Base-by-base conservation (phyloP, 768 basidiomycete genomes). In the Rhodotorula kratochvilovae region DNA sequence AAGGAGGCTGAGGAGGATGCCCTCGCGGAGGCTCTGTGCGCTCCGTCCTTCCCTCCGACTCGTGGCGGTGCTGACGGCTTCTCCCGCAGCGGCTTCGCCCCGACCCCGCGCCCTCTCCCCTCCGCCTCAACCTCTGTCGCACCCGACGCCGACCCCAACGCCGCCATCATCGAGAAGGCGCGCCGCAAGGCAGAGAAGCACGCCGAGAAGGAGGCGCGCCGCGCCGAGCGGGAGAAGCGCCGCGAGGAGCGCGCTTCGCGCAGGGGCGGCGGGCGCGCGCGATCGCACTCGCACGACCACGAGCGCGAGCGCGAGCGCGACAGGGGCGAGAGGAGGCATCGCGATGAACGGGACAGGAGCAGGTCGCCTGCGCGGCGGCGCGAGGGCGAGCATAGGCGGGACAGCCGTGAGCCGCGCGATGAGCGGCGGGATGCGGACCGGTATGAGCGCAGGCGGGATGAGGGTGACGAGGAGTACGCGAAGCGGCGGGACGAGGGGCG, bases 1-100 rank as follows among this genome's bases (percentile, higher is more conserved):
- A 95, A 96, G 80, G 89, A 92, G 77, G 85, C 88, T 25, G 94
- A 97, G 79, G 90, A 89, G 33, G 92, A 96, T 67, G 93, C 92
- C 0, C 81, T 97, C 61, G 83, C 89, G 25, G 85, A 87, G 36
- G 92, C 90, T 54, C 81, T 97, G 89, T 89, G 73, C 57, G n/a
- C 31, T 46, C 31, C 19, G 31, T 1, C 16, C 7, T 5, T 19
- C 16, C 21, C n/a, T n/a, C 21, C 42, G 6, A 1, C 31, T 29
- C 61, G 27, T 19, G 53, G 8, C 39, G 6, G 13, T 12, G 17
- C 61, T 63, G 29, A 31, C 43, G 3, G 23, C 21, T 16, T 46
- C 27, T 19, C 8, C 45, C 17, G 19, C 77, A 91, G 90, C 64
- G 91, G 91, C 8, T 91, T 90, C 79, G 88, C 66, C 21, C 73